Evolutionary conservation across 1,139 yeast species (phyloP), one percentile per base, ranked within the genome.

Genomic region (Zygosaccharomyces pseudobailii): DNA sequence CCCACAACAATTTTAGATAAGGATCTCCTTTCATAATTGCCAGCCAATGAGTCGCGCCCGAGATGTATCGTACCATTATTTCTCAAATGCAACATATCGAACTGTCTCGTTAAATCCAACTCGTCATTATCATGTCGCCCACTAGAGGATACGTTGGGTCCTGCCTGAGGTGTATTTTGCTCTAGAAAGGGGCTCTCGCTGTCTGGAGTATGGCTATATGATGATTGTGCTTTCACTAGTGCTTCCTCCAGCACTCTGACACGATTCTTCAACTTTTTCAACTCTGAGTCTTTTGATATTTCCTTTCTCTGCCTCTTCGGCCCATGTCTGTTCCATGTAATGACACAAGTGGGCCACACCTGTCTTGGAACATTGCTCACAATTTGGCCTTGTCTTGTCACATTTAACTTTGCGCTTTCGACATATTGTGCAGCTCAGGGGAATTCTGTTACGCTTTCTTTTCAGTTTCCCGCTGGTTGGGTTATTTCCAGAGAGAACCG

Each of bases 291-390:
- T 40, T 61, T 63, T 73, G 53, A 78, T 69, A 38, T 83, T 83
- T 62, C 78, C 71, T 49, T 49, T 73, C 72, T 63, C 86, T 64
- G 67, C 68, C 51, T 66, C 59, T 55, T 65, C 57, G 3, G 80
- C 79, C 82, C 81, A 77, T n/a, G 71, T 66, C 35, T 80, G 80
- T 47, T 76, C 80, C 58, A 83, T 79, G 61, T 82, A 85, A 52
- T 73, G 80, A 55, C 94, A 85, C 32, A 84, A 67, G 63, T 84
- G 89, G 24, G 85, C 84, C 22, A 84, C 84, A 13, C 87, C 85
- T 46, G 84, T 83, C 66, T 80, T 80, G 45, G 76, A 74, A 69
- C 94, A 85, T 43, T 83, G 77, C 5, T 85, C 79, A 67, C 94
- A 85, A 34, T 82, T 80, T 1, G 94, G 94, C 56, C 67, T 55